Conservation (phyloP, 1,284 basidiomycete species). For the Ceratobasidium sp. region DNA sequence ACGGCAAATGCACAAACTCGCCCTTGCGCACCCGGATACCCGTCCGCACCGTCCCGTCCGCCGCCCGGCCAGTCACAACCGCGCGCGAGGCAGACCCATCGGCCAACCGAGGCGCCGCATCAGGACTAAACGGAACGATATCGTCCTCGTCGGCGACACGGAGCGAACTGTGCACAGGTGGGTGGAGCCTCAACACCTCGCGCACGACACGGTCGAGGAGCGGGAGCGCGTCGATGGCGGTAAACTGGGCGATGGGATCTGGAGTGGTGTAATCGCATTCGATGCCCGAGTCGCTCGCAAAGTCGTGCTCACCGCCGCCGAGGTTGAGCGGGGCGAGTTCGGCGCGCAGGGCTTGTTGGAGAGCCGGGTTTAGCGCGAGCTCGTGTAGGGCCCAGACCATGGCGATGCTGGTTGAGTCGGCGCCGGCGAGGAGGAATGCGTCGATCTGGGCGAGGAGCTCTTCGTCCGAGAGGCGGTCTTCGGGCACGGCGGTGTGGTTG, state of each 20-base stretch:
- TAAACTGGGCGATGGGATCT: conserved; percentile 47
- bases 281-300: conserved; percentile 46
- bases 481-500: conserved; percentile 50
- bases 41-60: conserved; percentile 22
- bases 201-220: conserved; percentile 70
- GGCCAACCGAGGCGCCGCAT: conserved; percentile 13
- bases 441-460: conserved; percentile 79
- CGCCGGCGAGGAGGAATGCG: conserved; percentile 74
- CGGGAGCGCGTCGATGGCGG: conserved; percentile 55
- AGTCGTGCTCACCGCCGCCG: conserved; percentile 47
- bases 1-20: conserved; percentile 67
- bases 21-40: conserved; percentile 59
- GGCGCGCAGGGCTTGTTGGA: conserved; percentile 63
- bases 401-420: conserved; percentile 67
- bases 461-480: conserved; percentile 65
- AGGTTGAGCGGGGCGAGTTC: conserved; percentile 56
- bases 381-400: conserved; percentile 76
- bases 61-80: conserved; percentile 9
- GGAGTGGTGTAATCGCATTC: conserved; percentile 44
- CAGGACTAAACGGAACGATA: conserved; percentile 62
- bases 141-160: conserved; percentile 63
- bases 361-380: conserved; percentile 61
- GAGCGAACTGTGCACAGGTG: conserved; percentile 71
- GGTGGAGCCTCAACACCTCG: conserved; percentile 68
- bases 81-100: conserved; percentile 38